These are phyloP conservation scores for Pythium monospermum DNA, from an alignment of 352 stramenopile species.

Conservation along the genomic window DNA sequence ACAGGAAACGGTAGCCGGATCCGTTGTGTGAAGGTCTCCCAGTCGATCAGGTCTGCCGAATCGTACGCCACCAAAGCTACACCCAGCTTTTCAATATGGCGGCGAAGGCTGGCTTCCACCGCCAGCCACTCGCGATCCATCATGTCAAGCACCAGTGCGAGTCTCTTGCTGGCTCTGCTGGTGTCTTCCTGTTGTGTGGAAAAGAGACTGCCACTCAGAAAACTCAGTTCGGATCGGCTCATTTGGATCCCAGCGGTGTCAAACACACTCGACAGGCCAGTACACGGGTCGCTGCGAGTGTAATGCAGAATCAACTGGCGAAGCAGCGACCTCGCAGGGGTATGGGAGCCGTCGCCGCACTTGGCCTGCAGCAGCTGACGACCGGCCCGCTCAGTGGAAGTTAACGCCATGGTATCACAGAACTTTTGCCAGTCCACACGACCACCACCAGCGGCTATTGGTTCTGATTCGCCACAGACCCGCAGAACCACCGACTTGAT, in stretches of 20 bases:
- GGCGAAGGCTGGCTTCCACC: conserved; percentile 8
- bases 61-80: background rate
- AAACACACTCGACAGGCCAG: background rate
- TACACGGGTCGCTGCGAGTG: no score
- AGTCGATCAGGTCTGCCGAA: background rate
- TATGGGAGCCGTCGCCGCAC: background rate
- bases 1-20: no score
- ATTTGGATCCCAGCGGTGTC: background rate
- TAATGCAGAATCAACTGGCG: no score
- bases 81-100: background rate
- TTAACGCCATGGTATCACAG: background rate
- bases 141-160: conserved; percentile 6
- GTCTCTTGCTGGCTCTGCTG: background rate
- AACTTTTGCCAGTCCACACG: background rate
- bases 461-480: background rate
- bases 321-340: no score
- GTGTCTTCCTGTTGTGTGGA: background rate
- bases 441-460: no score
- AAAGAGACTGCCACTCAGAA: background rate
- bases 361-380: background rate
- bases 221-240: background rate
- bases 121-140: conserved; percentile 12
- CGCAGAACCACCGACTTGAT: conserved; percentile 1
- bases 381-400: background rate
- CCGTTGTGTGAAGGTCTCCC: background rate